phyloP scores from a whole-genome alignment of 306 rosid genomes.

The Casuarina cunninghamiana region DNA sequence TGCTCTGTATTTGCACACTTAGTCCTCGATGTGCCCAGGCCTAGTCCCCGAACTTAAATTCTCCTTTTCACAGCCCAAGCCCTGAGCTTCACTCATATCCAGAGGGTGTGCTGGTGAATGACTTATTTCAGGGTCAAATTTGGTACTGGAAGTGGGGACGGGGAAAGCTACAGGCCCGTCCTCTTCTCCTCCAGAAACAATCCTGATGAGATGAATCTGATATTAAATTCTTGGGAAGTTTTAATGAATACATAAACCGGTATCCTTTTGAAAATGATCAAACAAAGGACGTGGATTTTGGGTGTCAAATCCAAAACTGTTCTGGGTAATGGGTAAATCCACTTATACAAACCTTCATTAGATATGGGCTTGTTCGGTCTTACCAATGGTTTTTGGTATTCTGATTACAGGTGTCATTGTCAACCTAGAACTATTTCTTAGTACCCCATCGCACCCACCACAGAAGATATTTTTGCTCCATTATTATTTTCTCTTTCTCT shows the following conservation, averaged over 20 bases:
- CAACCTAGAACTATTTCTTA: slow-evolving; percentile 16
- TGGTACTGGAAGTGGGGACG: background rate
- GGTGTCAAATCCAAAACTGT: too few relatives aligned
- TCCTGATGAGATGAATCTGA: background rate
- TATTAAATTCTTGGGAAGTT: background rate
- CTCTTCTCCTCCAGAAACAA: background rate
- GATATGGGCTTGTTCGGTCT: slow-evolving; percentile 15
- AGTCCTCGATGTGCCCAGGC: background rate
- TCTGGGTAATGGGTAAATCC: background rate
- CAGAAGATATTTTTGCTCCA: background rate
- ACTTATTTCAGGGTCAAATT: background rate
- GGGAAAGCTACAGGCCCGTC: background rate
- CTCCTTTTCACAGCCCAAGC: background rate
- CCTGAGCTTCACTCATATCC: background rate
- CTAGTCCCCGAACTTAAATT: background rate
- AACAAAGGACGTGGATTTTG: too few relatives aligned
- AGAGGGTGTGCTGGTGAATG: background rate
- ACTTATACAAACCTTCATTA: background rate
- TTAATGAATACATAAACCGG: background rate
- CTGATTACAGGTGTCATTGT: slow-evolving; percentile 7
- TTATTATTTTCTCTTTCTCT: background rate
- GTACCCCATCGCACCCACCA: slow-evolving; percentile 6
- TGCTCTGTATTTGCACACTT: background rate
- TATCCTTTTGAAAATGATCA: background rate
- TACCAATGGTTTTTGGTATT: slow-evolving; percentile 17